Evolutionary conservation across 306 rosid genomes (phyloP), one percentile per base, ranked within the genome.

Genomic region (Pachyrhizus erosus): DNA sequence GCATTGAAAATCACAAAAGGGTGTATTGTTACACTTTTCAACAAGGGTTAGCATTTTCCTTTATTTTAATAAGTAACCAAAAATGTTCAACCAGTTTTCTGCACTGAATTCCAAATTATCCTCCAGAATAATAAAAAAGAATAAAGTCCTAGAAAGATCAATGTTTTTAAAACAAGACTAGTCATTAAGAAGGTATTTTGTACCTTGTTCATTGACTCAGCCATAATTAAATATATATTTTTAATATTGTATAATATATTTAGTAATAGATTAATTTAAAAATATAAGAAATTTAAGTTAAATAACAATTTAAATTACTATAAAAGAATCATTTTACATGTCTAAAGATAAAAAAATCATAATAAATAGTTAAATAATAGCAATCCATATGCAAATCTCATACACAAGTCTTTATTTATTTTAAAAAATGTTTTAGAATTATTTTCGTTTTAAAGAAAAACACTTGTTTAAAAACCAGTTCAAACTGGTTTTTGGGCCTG

Each of bases 41-140:
- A n/a, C n/a, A n/a, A n/a, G n/a, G n/a, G n/a, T n/a, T n/a, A n/a
- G n/a, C n/a, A n/a, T 2, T 31, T 31, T 31, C 3, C 34, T 31
- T 31, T 31, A 31, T 61, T 71, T 13, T 29, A 71, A 58, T 45
- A 21, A 66, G 37, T 52, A 54, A 40, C 14, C 70, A n/a, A 52
- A 17, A 52, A 8, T 66, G 81, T 58, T 65, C 76, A 51, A 20
- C 58, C 64, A 24, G 69, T 73, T 73, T 34, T 23, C 45, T 15
- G 7, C 48, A 43, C 37, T 70, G 71, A 57, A 52, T 67, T 79
- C 70, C 45, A 26, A 79, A 68, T 68, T 2, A 26, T 17, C 60
- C 39, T 65, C 60, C 42, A 73, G 27, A 61, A 46, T 15, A 12
- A 61, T 27, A 72, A 31, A 73, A 61, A 23, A 7, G 13, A n/a